Percentiles rank a stretch among this genome's conserved stretches.
phyloP scores from a whole-genome alignment of 1,284 basidiomycete genomes.

The Boletellus deceptivus region DNA sequence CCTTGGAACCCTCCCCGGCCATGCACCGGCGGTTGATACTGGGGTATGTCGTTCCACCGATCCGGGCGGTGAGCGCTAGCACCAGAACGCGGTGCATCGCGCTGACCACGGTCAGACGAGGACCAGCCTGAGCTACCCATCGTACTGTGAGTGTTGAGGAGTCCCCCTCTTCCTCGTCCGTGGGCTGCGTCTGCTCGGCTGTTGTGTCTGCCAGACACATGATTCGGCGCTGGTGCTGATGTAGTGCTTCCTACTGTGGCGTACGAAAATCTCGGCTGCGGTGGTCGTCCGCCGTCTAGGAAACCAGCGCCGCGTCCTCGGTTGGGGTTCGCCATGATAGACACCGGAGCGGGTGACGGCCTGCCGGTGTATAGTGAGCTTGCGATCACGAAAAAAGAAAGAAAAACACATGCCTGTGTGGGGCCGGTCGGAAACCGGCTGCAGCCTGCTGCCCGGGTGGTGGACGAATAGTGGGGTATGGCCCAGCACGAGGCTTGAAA shows the following conservation, averaged over 20 bases:
- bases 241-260: constrained; percentile 3
- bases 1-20: constrained; percentile 29
- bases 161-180: constrained; percentile 8
- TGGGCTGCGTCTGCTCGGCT: background rate
- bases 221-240: background rate
- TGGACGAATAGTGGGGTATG: constrained; percentile 58
- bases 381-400: background rate
- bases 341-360: constrained; percentile 37
- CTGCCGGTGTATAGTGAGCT: constrained; percentile 20
- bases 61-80: constrained; percentile 2
- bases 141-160: constrained; percentile 7
- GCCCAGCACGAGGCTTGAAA: constrained; percentile 69
- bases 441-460: constrained; percentile 49
- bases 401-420: constrained; percentile 11
- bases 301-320: constrained; percentile 41
- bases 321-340: constrained; percentile 71
- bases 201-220: constrained; percentile 1
- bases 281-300: constrained; percentile 2
- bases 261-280: constrained; percentile 6
- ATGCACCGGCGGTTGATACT: constrained; percentile 1
- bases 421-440: constrained; percentile 58
- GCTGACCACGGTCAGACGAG: constrained; percentile 1
- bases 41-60: background rate
- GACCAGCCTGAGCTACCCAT: background rate
- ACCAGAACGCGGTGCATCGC: background rate